Percentiles rank a stretch among this genome's conserved stretches.
phyloP scores from a whole-genome alignment of 2,329 filamentous ascomycete species.

The Thielaviopsis ethacetica region DNA sequence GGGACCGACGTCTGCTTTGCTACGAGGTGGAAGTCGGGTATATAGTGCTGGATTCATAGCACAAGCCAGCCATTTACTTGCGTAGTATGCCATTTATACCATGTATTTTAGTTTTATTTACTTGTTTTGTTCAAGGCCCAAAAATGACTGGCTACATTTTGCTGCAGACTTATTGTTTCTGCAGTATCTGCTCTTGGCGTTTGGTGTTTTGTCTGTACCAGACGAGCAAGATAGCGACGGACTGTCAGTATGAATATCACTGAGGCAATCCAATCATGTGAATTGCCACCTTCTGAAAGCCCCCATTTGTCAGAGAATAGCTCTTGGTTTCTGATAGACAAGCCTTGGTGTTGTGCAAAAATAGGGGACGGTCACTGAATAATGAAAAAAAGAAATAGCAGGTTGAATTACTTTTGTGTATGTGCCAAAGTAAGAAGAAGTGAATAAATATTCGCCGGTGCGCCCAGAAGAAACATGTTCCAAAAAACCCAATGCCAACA shows the following conservation, averaged over 20 bases:
- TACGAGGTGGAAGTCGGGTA: background rate
- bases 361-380: no score
- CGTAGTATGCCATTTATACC: background rate
- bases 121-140: background rate
- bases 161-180: no score
- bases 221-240: no score
- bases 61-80: background rate
- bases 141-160: background rate
- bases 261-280: no score
- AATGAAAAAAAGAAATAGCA: background rate
- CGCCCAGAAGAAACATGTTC: slow-evolving; percentile 7
- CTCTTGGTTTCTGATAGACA: no score
- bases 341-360: no score
- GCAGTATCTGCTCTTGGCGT: no score
- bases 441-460: slow-evolving; percentile 8
- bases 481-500: slow-evolving; percentile 10
- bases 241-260: no score
- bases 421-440: slow-evolving; percentile 3
- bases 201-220: no score
- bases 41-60: background rate
- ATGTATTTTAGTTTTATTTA: background rate
- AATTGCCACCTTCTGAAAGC: no score
- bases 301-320: no score
- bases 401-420: slow-evolving; percentile 2
- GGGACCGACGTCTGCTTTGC: background rate